Percentiles rank a stretch among this genome's conserved stretches.
Conservation (phyloP, 2,329 filamentous ascomycete genomes). For the Verticillium isaacii region DNA sequence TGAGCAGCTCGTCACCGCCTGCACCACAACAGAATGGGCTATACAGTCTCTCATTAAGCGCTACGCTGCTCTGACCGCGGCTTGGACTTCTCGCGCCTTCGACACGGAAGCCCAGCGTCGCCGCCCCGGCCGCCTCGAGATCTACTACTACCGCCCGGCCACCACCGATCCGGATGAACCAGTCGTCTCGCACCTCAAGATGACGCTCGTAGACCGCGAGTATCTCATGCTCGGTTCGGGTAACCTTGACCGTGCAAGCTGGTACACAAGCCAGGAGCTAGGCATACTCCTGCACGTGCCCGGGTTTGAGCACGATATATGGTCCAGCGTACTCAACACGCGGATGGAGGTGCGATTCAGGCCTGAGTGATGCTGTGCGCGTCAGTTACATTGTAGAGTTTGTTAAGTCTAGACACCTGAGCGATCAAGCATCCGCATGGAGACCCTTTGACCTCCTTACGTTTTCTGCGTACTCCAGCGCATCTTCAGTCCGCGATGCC, state of each 20-base stretch:
- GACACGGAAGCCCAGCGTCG: constrained; percentile 40
- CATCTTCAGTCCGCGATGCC: constrained; percentile 5
- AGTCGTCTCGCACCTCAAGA: constrained; percentile 72
- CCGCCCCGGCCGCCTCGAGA: constrained; percentile 43
- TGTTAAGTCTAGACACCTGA: background rate
- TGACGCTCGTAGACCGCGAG: constrained; percentile 66
- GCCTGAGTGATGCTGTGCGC: background rate
- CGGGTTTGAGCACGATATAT: constrained; percentile 28
- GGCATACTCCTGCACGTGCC: constrained; percentile 57
- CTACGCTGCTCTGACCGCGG: constrained; percentile 34
- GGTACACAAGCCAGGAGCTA: constrained; percentile 82
- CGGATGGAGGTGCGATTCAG: constrained; percentile 24
- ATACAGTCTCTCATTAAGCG: constrained; percentile 53
- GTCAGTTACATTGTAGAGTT: background rate
- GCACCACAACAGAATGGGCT: constrained; percentile 66
- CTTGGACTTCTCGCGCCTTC: constrained; percentile 9
- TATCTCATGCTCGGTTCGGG: constrained; percentile 71
- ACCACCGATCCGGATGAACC: constrained; percentile 46
- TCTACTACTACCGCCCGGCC: constrained; percentile 53
- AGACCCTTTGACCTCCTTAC: background rate
- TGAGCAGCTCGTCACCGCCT: constrained; percentile 77
- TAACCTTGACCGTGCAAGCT: constrained; percentile 81
- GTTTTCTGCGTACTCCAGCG: background rate
- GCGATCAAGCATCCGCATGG: background rate
- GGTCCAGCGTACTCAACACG: constrained; percentile 31